Conservation (phyloP, 75 land plant genomes). For the Cupressus sempervirens region DNA sequence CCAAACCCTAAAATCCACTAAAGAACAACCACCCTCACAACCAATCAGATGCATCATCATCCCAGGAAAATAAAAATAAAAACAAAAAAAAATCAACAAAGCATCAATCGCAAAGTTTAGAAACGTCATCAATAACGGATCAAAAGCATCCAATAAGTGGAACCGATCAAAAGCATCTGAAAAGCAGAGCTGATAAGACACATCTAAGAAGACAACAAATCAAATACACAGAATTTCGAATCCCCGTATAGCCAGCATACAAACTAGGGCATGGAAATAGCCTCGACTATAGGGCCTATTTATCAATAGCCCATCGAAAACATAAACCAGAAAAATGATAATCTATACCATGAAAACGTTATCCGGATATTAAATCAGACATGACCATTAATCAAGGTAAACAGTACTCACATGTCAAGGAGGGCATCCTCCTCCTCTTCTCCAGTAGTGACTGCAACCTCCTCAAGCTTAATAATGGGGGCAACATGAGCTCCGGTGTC, state of each 20-base stretch:
- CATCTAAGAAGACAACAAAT: background rate
- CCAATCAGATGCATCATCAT: background rate
- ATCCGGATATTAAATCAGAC: background rate
- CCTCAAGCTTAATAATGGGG: constrained; percentile 70
- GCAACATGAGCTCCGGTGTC: constrained; percentile 83
- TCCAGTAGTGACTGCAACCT: constrained; percentile 65
- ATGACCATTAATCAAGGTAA: background rate
- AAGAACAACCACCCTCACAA: background rate
- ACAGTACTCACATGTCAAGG: constrained; percentile 51
- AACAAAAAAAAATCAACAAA: background rate
- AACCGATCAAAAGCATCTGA: background rate
- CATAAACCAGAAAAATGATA: background rate
- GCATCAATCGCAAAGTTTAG: background rate
- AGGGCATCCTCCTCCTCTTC: constrained; percentile 72
- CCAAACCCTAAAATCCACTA: background rate
- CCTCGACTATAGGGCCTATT: background rate
- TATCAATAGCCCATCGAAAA: background rate
- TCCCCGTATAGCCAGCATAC: background rate
- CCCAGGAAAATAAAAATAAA: background rate
- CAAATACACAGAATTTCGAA: background rate
- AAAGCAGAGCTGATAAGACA: background rate
- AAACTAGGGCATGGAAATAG: background rate
- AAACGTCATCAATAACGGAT: background rate
- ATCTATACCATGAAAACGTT: background rate
- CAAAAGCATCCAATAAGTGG: background rate